phyloP scores from a whole-genome alignment of 1,284 basidiomycete genomes.

The Apiotrichum montevideense region DNA sequence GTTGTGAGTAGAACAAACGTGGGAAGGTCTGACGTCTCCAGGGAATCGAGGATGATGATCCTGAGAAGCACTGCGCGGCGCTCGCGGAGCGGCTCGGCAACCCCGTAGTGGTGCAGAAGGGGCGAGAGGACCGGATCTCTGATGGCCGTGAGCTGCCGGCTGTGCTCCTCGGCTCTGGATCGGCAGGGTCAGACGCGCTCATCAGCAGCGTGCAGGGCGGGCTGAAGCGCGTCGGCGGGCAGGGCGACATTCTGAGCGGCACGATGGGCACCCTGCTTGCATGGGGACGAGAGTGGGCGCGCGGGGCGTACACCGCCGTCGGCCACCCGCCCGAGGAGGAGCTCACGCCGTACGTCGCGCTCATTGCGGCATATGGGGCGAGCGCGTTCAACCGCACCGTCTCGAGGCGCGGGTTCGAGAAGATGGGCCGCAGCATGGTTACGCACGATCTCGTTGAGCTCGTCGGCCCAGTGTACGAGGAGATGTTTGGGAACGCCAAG shows the following conservation, averaged over 20 bases:
- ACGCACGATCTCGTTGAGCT: slow-evolving; percentile 83
- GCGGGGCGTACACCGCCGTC: slow-evolving; percentile 58
- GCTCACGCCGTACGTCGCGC: slow-evolving; percentile 57
- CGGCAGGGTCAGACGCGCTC: slow-evolving; percentile 9
- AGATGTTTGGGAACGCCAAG: slow-evolving; percentile 52
- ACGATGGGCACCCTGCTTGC: slow-evolving; percentile 81
- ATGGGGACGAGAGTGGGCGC: slow-evolving; percentile 88
- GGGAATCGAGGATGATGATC: slow-evolving; percentile 50
- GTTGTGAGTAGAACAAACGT: slow-evolving; percentile 51
- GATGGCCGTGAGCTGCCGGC: slow-evolving; percentile 37
- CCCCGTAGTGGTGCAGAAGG: slow-evolving; percentile 89
- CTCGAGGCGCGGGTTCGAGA: slow-evolving; percentile 66
- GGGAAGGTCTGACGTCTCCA: slow-evolving; percentile 21
- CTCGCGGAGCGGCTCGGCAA: slow-evolving; percentile 73
- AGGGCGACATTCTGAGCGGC: slow-evolving; percentile 89
- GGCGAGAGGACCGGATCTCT: slow-evolving; percentile 55
- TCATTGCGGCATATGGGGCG: slow-evolving; percentile 81
- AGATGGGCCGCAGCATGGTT: slow-evolving; percentile 73
- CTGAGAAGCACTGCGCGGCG: slow-evolving; percentile 53
- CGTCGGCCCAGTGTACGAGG: slow-evolving; percentile 65
- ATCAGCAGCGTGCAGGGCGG: slow-evolving; percentile 55
- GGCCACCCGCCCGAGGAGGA: slow-evolving; percentile 54
- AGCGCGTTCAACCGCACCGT: slow-evolving; percentile 80
- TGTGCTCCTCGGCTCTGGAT: slow-evolving; percentile 16
- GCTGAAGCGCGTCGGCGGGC: slow-evolving; percentile 87